phyloP scores from a whole-genome alignment of 1,284 basidiomycete genomes.

The Cryptococcus sp. region DNA sequence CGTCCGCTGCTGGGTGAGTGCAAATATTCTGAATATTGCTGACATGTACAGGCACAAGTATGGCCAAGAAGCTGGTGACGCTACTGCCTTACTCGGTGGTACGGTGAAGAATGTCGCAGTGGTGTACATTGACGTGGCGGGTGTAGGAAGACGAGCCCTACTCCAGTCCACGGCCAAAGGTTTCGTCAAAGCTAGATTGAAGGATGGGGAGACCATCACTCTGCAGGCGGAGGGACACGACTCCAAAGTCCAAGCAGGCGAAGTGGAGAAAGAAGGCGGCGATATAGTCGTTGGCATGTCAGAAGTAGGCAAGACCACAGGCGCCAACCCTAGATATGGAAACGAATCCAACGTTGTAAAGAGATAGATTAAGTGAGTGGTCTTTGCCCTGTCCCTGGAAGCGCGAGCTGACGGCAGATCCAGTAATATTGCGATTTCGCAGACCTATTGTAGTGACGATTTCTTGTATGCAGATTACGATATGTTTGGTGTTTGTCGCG shows the following conservation, averaged over 20 bases:
- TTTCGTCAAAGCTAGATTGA: slow-evolving; percentile 47
- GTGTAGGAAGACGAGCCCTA: slow-evolving; percentile 68
- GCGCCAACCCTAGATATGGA: neutral
- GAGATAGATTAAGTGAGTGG: neutral
- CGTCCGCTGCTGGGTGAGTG: slow-evolving; percentile 63
- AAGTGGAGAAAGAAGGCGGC: slow-evolving; percentile 12
- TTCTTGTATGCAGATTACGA: no score
- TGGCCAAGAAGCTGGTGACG: slow-evolving; percentile 65
- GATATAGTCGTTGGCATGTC: slow-evolving; percentile 24
- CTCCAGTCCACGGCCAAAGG: slow-evolving; percentile 58
- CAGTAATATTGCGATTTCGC: no score
- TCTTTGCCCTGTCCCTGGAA: neutral
- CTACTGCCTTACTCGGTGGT: slow-evolving; percentile 63
- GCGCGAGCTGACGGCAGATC: no score
- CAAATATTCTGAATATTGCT: slow-evolving; percentile 15
- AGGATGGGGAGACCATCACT: slow-evolving; percentile 40
- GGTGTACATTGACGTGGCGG: slow-evolving; percentile 73
- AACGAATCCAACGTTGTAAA: neutral
- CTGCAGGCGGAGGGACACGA: slow-evolving; percentile 34
- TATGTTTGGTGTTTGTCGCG: no score
- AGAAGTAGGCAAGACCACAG: slow-evolving; percentile 6
- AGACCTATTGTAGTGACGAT: no score
- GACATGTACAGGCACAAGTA: slow-evolving; percentile 56
- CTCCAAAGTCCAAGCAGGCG: slow-evolving; percentile 69
- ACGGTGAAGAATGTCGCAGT: slow-evolving; percentile 68